These are phyloP conservation scores for Euphrasia confusa DNA, from an alignment of 257 asterid genomes.

Conservation along the genomic window DNA sequence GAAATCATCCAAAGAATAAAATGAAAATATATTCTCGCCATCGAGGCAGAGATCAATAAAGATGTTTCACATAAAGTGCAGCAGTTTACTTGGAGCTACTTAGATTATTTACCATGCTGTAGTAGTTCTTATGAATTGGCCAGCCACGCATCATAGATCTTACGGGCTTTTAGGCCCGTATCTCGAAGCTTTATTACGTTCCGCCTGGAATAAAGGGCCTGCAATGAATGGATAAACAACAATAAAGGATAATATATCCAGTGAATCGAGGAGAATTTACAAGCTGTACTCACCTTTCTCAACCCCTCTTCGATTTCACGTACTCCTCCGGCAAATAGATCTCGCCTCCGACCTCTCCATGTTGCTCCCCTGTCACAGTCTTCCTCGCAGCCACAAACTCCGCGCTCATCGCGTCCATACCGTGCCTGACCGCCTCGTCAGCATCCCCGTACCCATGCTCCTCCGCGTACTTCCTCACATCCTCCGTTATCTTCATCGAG, in stretches of 20 bases:
- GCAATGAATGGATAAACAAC: slow-evolving; percentile 15
- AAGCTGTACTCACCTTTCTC: slow-evolving; percentile 22
- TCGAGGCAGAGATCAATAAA: slow-evolving; percentile 26
- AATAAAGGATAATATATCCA: background rate
- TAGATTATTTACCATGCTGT: slow-evolving; percentile 41
- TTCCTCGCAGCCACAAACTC: slow-evolving; percentile 79
- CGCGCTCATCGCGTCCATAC: slow-evolving; percentile 97
- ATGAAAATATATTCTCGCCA: slow-evolving; percentile 14
- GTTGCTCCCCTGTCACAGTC: slow-evolving; percentile 89
- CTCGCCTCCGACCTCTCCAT: slow-evolving; percentile 95
- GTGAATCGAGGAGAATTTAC: background rate
- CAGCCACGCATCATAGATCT: slow-evolving; percentile 22
- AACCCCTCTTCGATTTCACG: slow-evolving; percentile 24
- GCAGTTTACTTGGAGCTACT: slow-evolving; percentile 33
- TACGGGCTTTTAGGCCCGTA: slow-evolving; percentile 19
- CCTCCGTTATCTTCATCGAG: slow-evolving; percentile 97
- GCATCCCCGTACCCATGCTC: slow-evolving; percentile 89
- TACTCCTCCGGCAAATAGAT: slow-evolving; percentile 81
- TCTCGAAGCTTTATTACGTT: slow-evolving; percentile 21
- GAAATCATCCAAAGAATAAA: slow-evolving; percentile 17
- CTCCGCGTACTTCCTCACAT: slow-evolving; percentile 88
- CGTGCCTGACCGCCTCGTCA: slow-evolving; percentile 75
- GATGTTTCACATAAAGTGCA: slow-evolving; percentile 24
- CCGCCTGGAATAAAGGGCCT: slow-evolving; percentile 23
- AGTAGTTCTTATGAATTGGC: slow-evolving; percentile 23